Evolutionary conservation across 2,329 filamentous ascomycete genomes (phyloP).

Genomic region (Nemania sp.): DNA sequence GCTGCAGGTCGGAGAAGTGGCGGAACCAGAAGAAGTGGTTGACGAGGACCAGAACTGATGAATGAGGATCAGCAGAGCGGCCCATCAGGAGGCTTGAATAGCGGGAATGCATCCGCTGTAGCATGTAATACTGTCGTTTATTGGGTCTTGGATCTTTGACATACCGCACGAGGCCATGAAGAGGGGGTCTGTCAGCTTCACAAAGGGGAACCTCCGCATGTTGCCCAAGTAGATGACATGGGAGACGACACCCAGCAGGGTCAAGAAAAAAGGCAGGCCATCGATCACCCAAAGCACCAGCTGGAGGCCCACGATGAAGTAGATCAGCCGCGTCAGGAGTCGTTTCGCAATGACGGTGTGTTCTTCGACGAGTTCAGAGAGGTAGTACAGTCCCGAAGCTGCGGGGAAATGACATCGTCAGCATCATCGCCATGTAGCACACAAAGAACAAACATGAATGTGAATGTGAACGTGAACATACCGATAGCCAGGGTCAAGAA

Average conservation of each 20-base stretch:
- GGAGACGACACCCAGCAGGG: slow-evolving; percentile 73
- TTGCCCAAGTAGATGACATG: slow-evolving; percentile 90
- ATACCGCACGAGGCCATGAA: slow-evolving; percentile 82
- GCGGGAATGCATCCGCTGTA: too few species aligned
- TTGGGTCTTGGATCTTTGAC: slow-evolving; percentile 35
- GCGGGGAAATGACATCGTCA: too few species aligned
- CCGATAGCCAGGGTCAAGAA: slow-evolving; percentile 95
- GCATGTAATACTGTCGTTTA: background rate
- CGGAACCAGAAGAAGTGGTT: slow-evolving; percentile 98
- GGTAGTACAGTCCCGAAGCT: slow-evolving; percentile 98
- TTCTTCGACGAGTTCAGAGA: slow-evolving; percentile 96
- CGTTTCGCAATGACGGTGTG: slow-evolving; percentile 92
- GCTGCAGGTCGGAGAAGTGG: slow-evolving; percentile 75
- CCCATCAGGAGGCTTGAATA: too few species aligned
- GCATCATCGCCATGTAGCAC: background rate
- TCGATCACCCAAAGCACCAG: slow-evolving; percentile 77
- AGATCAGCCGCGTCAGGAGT: slow-evolving; percentile 83
- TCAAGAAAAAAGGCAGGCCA: slow-evolving; percentile 78
- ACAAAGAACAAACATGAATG: slow-evolving; percentile 1
- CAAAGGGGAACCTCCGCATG: slow-evolving; percentile 72
- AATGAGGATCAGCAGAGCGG: slow-evolving; percentile 29
- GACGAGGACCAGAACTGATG: slow-evolving; percentile 75
- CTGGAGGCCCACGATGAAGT: slow-evolving; percentile 76
- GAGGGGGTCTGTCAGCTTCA: slow-evolving; percentile 83
- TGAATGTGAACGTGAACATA: too few species aligned